phyloP scores from a whole-genome alignment of 495 filamentous ascomycete genomes.

The Thermochaetoides thermophila region DNA sequence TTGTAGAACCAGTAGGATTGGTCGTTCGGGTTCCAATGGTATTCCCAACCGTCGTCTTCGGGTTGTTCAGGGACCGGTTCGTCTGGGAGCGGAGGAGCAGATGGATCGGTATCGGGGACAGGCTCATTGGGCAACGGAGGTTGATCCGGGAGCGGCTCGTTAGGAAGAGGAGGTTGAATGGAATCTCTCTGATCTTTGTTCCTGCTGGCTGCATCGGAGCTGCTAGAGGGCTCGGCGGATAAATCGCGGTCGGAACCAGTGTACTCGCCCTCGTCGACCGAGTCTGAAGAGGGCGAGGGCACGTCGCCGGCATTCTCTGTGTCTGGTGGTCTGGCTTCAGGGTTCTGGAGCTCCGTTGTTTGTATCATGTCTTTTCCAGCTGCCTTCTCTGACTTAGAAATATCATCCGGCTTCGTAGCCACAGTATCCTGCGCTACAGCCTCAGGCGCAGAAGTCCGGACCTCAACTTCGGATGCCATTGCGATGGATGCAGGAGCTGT shows the following conservation, averaged over 20 bases:
- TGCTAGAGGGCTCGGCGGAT: neutral
- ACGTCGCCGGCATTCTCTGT: neutral
- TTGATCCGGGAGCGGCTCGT: constrained; percentile 4
- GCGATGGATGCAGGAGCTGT: constrained; percentile 4
- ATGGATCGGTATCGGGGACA: constrained; percentile 5
- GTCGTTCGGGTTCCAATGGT: constrained; percentile 59
- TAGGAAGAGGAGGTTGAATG: constrained; percentile 3
- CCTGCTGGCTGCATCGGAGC: neutral
- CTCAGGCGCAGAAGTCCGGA: neutral
- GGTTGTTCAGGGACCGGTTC: constrained; percentile 24
- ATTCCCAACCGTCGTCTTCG: constrained; percentile 80
- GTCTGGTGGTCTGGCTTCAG: neutral
- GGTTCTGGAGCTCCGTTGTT: neutral
- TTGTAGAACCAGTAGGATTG: constrained; percentile 85
- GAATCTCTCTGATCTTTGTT: no score
- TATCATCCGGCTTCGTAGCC: no score
- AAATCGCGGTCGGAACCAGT: constrained; percentile 3
- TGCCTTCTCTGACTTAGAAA: neutral
- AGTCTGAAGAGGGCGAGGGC: constrained; percentile 1
- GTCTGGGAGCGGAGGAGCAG: constrained; percentile 23
- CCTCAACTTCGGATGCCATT: neutral
- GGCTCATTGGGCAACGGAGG: constrained; percentile 19
- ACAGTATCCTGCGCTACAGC: neutral
- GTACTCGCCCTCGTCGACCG: constrained; percentile 7
- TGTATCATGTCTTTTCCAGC: neutral